Conservation (phyloP, 257 asterid genomes). For the Buddleja alternifolia region DNA sequence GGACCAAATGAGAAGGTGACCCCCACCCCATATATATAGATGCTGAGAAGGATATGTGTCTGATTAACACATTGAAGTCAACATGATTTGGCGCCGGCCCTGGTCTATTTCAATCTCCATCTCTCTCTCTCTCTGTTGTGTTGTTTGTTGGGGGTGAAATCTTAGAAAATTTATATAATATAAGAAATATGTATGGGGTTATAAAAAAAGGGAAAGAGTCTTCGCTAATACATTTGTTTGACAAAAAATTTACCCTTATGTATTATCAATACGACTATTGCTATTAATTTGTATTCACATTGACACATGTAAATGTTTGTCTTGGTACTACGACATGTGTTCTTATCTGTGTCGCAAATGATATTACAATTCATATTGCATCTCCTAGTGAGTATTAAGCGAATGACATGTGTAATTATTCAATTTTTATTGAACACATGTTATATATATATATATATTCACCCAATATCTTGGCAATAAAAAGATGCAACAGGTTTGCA, state of each 20-base stretch:
- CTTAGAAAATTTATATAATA: neutral
- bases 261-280: neutral
- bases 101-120: constrained; percentile 28
- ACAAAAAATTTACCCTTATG: too few relatives aligned
- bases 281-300: neutral
- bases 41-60: constrained; percentile 17
- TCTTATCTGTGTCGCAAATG: too few relatives aligned
- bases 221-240: neutral
- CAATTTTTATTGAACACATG: too few relatives aligned
- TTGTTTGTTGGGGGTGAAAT: constrained; percentile 27
- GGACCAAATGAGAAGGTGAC: constrained; percentile 39
- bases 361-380: too few relatives aligned
- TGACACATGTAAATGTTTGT: neutral
- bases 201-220: neutral
- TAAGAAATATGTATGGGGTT: neutral
- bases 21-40: constrained; percentile 45
- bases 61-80: constrained; percentile 51
- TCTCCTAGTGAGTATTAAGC: too few relatives aligned
- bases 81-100: constrained; percentile 79
- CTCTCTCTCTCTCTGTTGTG: constrained; percentile 16
- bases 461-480: too few relatives aligned
- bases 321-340: too few relatives aligned
- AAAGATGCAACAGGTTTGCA: too few relatives aligned
- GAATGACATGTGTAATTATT: too few relatives aligned
- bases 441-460: too few relatives aligned